These are phyloP conservation scores for Termitomyces sp. DNA, from an alignment of 768 basidiomycete species.

Conservation along the genomic window DNA sequence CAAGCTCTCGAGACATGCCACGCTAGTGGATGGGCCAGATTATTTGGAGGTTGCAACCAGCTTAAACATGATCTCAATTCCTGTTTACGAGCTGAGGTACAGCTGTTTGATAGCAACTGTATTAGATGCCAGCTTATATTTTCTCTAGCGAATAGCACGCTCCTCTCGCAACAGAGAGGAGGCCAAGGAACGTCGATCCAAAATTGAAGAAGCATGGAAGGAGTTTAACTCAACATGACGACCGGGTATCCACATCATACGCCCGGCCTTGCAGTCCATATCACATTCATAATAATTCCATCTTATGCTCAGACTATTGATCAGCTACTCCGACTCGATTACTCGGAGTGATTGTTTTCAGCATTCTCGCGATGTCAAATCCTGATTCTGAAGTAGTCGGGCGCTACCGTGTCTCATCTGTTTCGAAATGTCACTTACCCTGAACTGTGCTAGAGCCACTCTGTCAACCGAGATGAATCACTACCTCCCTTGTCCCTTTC, in stretches of 20 bases:
- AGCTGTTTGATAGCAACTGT: constrained; percentile 9
- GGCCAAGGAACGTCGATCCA: constrained; percentile 51
- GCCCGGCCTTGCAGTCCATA: not conserved
- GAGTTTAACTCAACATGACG: constrained; percentile 44
- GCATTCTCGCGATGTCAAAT: not conserved
- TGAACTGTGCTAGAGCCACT: not conserved
- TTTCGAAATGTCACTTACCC: not conserved
- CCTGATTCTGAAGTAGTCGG: not conserved
- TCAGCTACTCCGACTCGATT: not conserved
- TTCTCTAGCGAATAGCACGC: constrained; percentile 49
- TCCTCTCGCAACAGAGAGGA: constrained; percentile 52
- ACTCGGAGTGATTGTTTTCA: not conserved
- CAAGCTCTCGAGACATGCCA: constrained; percentile 73
- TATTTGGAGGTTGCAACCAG: constrained; percentile 65
- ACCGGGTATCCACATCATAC: not conserved
- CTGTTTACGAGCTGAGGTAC: constrained; percentile 69
- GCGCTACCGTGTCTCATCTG: not conserved
- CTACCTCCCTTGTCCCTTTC: constrained; percentile 13
- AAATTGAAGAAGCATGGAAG: constrained; percentile 54
- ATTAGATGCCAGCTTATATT: not conserved
- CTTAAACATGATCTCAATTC: constrained; percentile 63
- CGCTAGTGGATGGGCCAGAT: constrained; percentile 51
- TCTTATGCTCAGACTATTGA: not conserved
- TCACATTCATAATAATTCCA: not conserved
- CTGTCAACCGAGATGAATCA: constrained; percentile 10